These are phyloP conservation scores for Colletotrichum falcatum DNA, from an alignment of 2,329 filamentous ascomycete genomes.

Conservation along the genomic window DNA sequence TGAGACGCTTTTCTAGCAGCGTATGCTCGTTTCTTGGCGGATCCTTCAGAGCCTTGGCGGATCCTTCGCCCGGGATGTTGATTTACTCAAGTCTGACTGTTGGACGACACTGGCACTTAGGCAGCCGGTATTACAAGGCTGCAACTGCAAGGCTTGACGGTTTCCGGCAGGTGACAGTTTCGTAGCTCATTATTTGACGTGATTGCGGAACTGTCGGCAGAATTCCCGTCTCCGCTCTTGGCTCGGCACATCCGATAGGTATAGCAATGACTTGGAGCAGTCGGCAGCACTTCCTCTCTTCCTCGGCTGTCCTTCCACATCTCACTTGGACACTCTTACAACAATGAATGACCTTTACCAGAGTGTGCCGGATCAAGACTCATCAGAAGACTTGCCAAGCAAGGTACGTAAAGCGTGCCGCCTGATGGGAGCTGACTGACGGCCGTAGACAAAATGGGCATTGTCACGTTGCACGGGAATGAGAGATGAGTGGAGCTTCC, in stretches of 20 bases:
- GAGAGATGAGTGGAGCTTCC: conserved; percentile 10
- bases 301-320: neutral
- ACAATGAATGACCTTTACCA: conserved; percentile 31
- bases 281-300: too few species aligned
- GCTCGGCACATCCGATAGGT: neutral
- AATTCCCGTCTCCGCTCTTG: neutral
- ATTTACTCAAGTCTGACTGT: neutral
- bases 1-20: neutral
- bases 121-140: neutral
- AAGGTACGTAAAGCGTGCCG: neutral
- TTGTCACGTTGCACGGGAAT: too few species aligned
- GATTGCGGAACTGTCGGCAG: neutral
- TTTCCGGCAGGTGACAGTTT: conserved; percentile 21
- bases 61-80: conserved; percentile 21
- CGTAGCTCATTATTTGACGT: neutral
- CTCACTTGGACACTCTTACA: too few species aligned
- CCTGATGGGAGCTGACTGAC: neutral
- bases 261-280: neutral
- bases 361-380: conserved; percentile 4
- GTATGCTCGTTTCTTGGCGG: conserved; percentile 23
- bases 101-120: neutral
- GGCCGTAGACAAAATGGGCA: neutral
- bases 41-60: conserved; percentile 27
- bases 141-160: neutral
- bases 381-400: neutral